These are phyloP conservation scores for Flaveria robusta DNA, from an alignment of 129 eudicot genomes.

Conservation along the genomic window DNA sequence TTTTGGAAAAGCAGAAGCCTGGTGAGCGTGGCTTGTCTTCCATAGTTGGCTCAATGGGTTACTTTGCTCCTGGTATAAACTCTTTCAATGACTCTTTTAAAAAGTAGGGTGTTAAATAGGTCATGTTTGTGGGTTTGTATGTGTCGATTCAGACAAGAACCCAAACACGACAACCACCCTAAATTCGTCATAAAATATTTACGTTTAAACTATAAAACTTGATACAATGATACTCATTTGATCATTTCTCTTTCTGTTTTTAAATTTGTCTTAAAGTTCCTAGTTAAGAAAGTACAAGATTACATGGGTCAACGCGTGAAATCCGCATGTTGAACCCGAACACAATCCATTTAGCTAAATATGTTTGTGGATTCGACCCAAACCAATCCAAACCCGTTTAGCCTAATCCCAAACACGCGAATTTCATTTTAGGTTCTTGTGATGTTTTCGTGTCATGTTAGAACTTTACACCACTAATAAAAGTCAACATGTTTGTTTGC, in stretches of 20 bases:
- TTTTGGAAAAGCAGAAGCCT: conserved; percentile 51
- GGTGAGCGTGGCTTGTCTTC: conserved; percentile 57
- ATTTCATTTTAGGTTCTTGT: neutral
- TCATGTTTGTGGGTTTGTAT: neutral
- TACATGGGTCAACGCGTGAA: neutral
- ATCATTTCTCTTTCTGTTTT: neutral
- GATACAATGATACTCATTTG: no score
- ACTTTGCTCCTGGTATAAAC: conserved; percentile 82
- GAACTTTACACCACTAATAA: neutral
- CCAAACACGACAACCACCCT: neutral
- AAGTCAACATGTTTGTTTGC: conserved; percentile 19
- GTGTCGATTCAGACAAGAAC: neutral
- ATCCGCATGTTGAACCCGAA: neutral
- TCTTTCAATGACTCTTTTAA: conserved; percentile 9
- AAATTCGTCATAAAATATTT: no score
- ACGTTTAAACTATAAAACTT: neutral
- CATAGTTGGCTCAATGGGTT: conserved; percentile 76
- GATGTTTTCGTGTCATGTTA: neutral
- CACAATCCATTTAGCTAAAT: neutral
- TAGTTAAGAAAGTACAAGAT: neutral
- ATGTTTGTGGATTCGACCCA: neutral
- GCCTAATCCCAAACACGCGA: neutral
- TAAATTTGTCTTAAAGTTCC: neutral
- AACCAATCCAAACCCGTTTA: neutral
- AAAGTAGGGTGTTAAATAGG: neutral